A percentile compares a stretch with the other conserved stretches of the same genome.
Conservation (phyloP, 177 flowering plant genomes). For the Vitis hybrid region DNA sequence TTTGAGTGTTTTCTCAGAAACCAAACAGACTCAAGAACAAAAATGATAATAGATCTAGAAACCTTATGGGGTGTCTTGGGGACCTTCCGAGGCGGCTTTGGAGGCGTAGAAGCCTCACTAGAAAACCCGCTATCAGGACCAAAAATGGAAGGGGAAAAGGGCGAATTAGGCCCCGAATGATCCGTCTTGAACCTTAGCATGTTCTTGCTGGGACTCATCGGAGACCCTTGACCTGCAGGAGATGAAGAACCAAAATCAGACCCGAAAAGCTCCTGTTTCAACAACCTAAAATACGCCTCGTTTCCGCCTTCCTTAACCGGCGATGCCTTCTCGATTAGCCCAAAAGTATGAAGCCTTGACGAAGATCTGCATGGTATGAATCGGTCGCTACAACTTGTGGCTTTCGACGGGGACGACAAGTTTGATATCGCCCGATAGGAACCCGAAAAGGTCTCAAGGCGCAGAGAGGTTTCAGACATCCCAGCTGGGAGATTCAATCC, state of each 20-base stretch:
- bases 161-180: slow-evolving; percentile 66
- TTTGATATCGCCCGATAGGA: slow-evolving; percentile 50
- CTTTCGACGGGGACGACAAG: slow-evolving; percentile 46
- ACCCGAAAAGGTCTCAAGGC: slow-evolving; percentile 47
- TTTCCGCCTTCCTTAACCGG: slow-evolving; percentile 83
- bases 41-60: not conserved
- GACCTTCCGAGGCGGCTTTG: slow-evolving; percentile 84
- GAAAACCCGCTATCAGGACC: slow-evolving; percentile 50
- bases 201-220: slow-evolving; percentile 83
- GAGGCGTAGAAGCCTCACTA: slow-evolving; percentile 63
- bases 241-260: slow-evolving; percentile 73
- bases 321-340: slow-evolving; percentile 70
- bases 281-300: slow-evolving; percentile 69
- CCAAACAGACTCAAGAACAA: not conserved
- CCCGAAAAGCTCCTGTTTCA: slow-evolving; percentile 84
- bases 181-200: slow-evolving; percentile 92
- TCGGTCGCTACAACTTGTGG: slow-evolving; percentile 76
- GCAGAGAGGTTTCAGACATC: slow-evolving; percentile 60
- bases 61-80: slow-evolving; percentile 99
- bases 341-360: slow-evolving; percentile 88
- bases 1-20: not conserved
- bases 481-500: slow-evolving; percentile 87
- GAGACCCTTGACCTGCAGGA: slow-evolving; percentile 78
- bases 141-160: slow-evolving; percentile 64
- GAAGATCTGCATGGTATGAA: slow-evolving; percentile 97